Percentiles rank a stretch among this genome's conserved stretches.
phyloP scores from a whole-genome alignment of 257 asterid species.

The Plantago major region DNA sequence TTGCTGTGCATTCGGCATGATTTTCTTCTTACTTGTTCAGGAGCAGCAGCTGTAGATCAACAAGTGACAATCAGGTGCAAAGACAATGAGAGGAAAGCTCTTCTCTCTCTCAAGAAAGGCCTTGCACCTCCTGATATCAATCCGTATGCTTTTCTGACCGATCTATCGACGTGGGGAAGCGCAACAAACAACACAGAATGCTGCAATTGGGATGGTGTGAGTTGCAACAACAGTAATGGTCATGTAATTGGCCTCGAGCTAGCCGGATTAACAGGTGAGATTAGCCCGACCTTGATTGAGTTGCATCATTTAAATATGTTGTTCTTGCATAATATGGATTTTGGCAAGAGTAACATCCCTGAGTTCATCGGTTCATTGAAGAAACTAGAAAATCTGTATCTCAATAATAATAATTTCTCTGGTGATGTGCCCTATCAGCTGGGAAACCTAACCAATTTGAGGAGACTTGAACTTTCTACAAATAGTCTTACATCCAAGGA shows the following conservation, averaged over 20 bases:
- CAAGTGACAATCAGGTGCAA: too few species aligned
- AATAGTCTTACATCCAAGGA: not conserved
- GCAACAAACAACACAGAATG: slow-evolving; percentile 26
- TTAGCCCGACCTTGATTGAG: slow-evolving; percentile 22
- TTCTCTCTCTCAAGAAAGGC: slow-evolving; percentile 28
- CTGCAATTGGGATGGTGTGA: slow-evolving; percentile 33
- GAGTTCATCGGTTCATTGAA: too few species aligned
- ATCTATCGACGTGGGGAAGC: slow-evolving; percentile 26
- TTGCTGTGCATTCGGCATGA: too few species aligned
- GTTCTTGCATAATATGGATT: slow-evolving; percentile 20
- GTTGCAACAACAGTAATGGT: slow-evolving; percentile 27
- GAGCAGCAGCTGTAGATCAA: too few species aligned
- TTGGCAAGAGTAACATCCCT: not conserved
- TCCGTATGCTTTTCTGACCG: not conserved
- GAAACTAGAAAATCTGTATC: too few species aligned
- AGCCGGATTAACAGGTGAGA: slow-evolving; percentile 17
- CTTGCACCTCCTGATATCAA: not conserved
- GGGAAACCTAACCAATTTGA: too few species aligned
- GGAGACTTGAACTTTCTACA: too few species aligned
- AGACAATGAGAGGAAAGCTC: slow-evolving; percentile 28
- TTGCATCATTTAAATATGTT: slow-evolving; percentile 23
- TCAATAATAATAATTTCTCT: too few species aligned
- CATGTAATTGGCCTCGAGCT: slow-evolving; percentile 18
- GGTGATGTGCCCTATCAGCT: too few species aligned
- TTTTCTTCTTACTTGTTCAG: too few species aligned